Evolutionary conservation across 495 filamentous ascomycete genomes (phyloP).

Genomic region (Parathielavia hyrcaniae): DNA sequence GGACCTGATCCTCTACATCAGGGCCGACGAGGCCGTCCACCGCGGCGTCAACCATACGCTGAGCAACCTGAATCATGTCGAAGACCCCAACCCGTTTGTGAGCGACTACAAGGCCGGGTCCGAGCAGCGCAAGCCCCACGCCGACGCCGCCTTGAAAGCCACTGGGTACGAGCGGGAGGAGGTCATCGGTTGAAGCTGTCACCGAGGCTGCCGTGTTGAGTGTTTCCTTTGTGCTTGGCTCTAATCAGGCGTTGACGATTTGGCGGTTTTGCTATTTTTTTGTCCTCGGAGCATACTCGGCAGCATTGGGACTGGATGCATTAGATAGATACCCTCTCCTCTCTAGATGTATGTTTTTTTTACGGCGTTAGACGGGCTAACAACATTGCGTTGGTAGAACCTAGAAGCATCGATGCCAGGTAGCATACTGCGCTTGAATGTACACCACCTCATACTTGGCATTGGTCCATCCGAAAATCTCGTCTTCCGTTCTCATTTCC

Average conservation of each 20-base stretch:
- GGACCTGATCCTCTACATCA: constrained; percentile 79
- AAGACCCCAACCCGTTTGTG: constrained; percentile 87
- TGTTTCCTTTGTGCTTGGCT: not conserved
- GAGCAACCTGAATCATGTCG: constrained; percentile 70
- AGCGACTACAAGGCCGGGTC: constrained; percentile 59
- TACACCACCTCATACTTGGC: too few relatives aligned
- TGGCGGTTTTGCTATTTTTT: not conserved
- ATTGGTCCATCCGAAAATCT: too few relatives aligned
- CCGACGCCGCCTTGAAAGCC: constrained; percentile 59
- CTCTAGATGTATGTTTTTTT: not conserved
- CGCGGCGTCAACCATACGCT: constrained; percentile 96
- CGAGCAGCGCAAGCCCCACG: constrained; percentile 50
- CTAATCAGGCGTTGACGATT: not conserved
- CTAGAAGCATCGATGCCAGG: too few relatives aligned
- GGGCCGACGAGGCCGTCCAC: constrained; percentile 89
- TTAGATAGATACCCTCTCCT: constrained; percentile 7
- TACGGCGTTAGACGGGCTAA: not conserved
- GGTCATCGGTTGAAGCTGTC: constrained; percentile 52
- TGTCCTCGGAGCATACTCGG: too few relatives aligned
- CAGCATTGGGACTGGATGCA: not conserved
- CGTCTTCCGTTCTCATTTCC: not conserved
- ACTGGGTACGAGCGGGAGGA: constrained; percentile 81
- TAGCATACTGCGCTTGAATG: not conserved
- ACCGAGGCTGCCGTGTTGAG: not conserved
- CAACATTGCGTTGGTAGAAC: not conserved